Evolutionary conservation across 2,329 filamentous ascomycete genomes (phyloP).

Genomic region (Hypomyces perniciosus): DNA sequence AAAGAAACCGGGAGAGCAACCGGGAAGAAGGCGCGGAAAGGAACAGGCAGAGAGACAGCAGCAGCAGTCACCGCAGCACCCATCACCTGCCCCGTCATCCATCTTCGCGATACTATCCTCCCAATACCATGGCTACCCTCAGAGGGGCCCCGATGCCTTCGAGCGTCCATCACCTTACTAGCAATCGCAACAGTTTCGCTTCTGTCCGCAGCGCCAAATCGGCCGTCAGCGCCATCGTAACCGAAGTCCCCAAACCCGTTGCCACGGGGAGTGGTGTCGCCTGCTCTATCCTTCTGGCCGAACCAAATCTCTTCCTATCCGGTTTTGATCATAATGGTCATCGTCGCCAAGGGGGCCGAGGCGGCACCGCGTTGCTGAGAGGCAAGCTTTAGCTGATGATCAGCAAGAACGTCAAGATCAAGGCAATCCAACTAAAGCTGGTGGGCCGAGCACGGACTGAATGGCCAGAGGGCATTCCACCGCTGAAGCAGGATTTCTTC

Average conservation of each 20-base stretch:
- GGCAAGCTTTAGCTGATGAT: constrained; percentile 78
- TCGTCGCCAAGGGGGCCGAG: constrained; percentile 39
- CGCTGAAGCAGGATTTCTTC: constrained; percentile 73
- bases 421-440: constrained; percentile 82
- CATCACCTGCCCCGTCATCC: neutral
- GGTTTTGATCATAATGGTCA: constrained; percentile 70
- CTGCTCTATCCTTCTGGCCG: constrained; percentile 68
- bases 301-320: constrained; percentile 73
- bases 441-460: constrained; percentile 81
- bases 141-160: constrained; percentile 16
- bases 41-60: constrained; percentile 3
- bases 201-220: constrained; percentile 44
- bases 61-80: constrained; percentile 5
- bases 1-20: neutral
- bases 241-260: constrained; percentile 64
- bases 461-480: constrained; percentile 95
- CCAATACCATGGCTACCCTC: constrained; percentile 20
- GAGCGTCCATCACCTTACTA: constrained; percentile 21
- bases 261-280: constrained; percentile 70
- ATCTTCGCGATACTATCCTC: constrained; percentile 4
- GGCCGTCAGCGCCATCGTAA: constrained; percentile 44
- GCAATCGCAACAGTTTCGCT: constrained; percentile 45
- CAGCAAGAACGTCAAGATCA: constrained; percentile 87
- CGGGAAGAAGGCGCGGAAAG: neutral
- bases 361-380: constrained; percentile 79